Conservation (phyloP, 2,329 filamentous ascomycete genomes). For the Pseudogymnoascus destructans region DNA sequence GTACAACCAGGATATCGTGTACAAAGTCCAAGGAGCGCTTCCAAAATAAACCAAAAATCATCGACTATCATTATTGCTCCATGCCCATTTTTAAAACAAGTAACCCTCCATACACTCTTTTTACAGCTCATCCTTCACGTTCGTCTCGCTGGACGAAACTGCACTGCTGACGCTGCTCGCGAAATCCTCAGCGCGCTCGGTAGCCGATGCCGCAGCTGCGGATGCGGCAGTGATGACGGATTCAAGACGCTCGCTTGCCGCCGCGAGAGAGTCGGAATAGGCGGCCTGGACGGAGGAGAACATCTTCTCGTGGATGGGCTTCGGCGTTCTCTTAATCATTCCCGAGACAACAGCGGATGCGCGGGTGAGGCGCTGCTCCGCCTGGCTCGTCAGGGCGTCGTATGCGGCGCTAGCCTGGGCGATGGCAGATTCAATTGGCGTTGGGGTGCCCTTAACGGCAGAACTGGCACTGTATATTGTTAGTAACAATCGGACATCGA, state of each 20-base stretch:
- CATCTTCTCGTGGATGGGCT: conserved; percentile 57
- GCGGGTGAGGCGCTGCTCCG: conserved; percentile 54
- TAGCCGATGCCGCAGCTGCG: conserved; percentile 39
- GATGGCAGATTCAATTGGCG: conserved; percentile 37
- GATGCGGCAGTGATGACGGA: conserved; percentile 42
- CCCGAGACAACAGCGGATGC: conserved; percentile 55
- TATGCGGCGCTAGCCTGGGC: conserved; percentile 42
- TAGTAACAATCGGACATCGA: conserved; percentile 11
- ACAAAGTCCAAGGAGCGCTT: conserved; percentile 8
- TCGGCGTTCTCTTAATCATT: conserved; percentile 54
- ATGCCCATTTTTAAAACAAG: conserved; percentile 5
- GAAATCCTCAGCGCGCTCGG: conserved; percentile 32
- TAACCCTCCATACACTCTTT: not conserved
- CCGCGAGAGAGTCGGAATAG: conserved; percentile 51
- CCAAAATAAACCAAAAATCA: conserved; percentile 9
- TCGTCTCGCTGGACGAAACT: conserved; percentile 30
- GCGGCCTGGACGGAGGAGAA: conserved; percentile 54
- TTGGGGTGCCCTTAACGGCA: conserved; percentile 51
- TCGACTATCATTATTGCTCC: conserved; percentile 3
- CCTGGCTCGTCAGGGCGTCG: conserved; percentile 48
- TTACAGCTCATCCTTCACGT: conserved; percentile 28
- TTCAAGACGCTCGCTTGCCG: conserved; percentile 46
- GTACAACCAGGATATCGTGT: conserved; percentile 8
- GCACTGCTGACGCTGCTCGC: conserved; percentile 33
- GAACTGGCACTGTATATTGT: conserved; percentile 35